Conservation (phyloP, 805 yeast species). For the Candida anglica region DNA sequence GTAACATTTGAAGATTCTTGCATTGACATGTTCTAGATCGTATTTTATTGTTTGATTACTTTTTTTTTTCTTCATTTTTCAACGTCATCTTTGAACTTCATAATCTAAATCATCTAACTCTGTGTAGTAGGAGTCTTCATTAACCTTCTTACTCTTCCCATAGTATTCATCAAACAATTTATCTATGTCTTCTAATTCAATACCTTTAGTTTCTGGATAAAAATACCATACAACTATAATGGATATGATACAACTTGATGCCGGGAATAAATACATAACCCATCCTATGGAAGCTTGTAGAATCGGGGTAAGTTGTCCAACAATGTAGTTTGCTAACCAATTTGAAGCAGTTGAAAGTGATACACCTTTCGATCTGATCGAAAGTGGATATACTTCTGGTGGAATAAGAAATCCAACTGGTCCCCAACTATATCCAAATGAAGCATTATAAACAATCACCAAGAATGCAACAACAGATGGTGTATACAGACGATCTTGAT, state of each 20-base stretch:
- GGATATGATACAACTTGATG: conserved; percentile 31
- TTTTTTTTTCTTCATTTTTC: not conserved
- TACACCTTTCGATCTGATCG: conserved; percentile 41
- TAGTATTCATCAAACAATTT: conserved; percentile 32
- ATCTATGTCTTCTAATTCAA: conserved; percentile 42
- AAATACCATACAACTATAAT: conserved; percentile 28
- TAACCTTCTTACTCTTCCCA: conserved; percentile 14
- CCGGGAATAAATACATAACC: conserved; percentile 40
- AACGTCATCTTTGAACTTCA: no score
- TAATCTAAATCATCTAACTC: conserved; percentile 3
- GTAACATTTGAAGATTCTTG: no score
- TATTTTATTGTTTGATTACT: no score
- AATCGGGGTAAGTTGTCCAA: conserved; percentile 43
- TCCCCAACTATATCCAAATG: conserved; percentile 45
- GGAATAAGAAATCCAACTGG: conserved; percentile 43
- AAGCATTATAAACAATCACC: conserved; percentile 39
- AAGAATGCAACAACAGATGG: conserved; percentile 36
- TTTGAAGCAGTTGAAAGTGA: conserved; percentile 42
- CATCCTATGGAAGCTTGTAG: conserved; percentile 36
- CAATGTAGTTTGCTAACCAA: conserved; percentile 43
- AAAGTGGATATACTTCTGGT: conserved; percentile 41
- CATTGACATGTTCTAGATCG: no score
- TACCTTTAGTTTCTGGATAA: conserved; percentile 44
- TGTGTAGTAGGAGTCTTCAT: not conserved
- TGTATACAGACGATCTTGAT: conserved; percentile 25